Base-by-base conservation (phyloP, 2,329 filamentous ascomycete species). In the Cordyceps tenuipes region DNA sequence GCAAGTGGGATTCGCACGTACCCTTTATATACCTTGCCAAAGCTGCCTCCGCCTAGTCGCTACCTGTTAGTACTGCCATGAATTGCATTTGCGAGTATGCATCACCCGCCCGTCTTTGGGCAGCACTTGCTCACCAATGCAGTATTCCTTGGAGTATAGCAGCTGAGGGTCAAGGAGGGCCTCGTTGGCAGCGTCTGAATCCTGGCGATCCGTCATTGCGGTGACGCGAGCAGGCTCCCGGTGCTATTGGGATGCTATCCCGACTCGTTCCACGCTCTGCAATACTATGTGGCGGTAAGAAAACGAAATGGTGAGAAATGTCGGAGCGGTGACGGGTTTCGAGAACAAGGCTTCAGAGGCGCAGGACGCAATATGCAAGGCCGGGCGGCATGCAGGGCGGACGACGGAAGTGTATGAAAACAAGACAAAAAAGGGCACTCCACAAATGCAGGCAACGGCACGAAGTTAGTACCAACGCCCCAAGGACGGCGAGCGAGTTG, bases 21-120 rank as follows among this genome's bases (percentile, higher is more conserved):
- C 90, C 94, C 94, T 82, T 97, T 97, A 82, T 93, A 99, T 63
- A 99, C 94, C 76, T 95, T 96, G 70, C 94, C 94, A 77, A 99
- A 99, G 75, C 93, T 97, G 63, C 94, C 94, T 67, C 94, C 94
- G 67, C 94, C 93, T 91, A 63, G 36, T 50, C 19, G 19, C 36
- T 36, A 36, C 34, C 34, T 43, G 21, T 57, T 57, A 50, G 46
- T 23, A 56, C 15, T 36, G 17, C 8, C 17, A 10, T 2, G 47
- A 31, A 10, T 17, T n/a, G 31, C 8, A 17, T 2, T 10, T 43
- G 21, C 10, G 12, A 21, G 21, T 23, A 9, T 10, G 21, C 21
- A 3, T 6, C 10, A 19, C 34, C 7, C 17, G 58, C 26, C 39
- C 52, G 23, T 31, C 10, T 3, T 44, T 7, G 39, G 39, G 9